phyloP scores from a whole-genome alignment of 179 eudicot genomes.

The Silene vulgaris region DNA sequence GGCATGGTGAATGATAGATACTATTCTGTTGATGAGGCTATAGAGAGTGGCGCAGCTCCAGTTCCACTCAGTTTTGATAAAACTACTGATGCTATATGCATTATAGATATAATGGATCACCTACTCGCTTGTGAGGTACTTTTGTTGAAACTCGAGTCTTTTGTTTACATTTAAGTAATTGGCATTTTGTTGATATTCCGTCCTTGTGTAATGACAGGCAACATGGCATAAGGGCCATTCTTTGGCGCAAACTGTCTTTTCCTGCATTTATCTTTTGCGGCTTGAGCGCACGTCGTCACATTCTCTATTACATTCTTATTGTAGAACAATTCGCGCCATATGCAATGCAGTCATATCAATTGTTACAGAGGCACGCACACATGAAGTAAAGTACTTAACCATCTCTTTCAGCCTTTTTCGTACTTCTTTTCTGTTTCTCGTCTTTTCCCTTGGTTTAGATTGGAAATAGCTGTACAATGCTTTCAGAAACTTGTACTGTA shows the following conservation, averaged over 20 bases:
- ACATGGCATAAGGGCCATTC: constrained; percentile 99
- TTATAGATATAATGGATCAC: constrained; percentile 87
- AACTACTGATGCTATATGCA: constrained; percentile 58
- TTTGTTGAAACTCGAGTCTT: constrained; percentile 19
- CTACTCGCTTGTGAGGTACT: constrained; percentile 92
- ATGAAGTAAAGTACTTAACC: constrained; percentile 83
- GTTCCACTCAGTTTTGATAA: constrained; percentile 73
- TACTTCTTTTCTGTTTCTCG: background rate
- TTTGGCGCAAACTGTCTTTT: constrained; percentile 82
- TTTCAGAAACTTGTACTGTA: constrained; percentile 7
- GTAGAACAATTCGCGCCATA: constrained; percentile 67
- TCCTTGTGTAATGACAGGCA: constrained; percentile 60
- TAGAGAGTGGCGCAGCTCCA: constrained; percentile 92
- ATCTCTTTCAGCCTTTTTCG: constrained; percentile 31
- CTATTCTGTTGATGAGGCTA: constrained; percentile 88
- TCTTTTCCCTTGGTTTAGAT: constrained; percentile 10
- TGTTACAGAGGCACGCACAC: constrained; percentile 88
- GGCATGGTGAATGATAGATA: constrained; percentile 73
- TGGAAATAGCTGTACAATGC: background rate
- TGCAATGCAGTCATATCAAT: constrained; percentile 83
- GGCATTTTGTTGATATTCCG: constrained; percentile 4
- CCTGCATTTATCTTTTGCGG: constrained; percentile 86
- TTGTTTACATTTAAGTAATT: background rate
- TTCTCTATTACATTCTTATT: constrained; percentile 74
- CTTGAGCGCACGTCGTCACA: constrained; percentile 83